A percentile compares a stretch with the other conserved stretches of the same genome.
These are phyloP conservation scores for Salix exigua DNA, from an alignment of 345 rosid species.

Conservation along the genomic window DNA sequence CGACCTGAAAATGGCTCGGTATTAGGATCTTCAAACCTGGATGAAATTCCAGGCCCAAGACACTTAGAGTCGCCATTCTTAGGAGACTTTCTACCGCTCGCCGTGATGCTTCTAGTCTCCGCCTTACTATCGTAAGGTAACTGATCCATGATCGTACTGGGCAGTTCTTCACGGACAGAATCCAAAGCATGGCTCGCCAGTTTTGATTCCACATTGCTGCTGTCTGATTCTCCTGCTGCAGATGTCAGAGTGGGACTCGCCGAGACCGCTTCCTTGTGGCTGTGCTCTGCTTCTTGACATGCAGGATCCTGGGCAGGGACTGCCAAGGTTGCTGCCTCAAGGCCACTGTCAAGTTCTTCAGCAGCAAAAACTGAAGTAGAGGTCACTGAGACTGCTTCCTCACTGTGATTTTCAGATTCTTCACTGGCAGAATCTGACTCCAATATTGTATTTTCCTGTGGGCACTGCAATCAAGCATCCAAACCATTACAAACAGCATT, in stretches of 20 bases:
- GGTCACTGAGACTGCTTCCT: constrained; percentile 8
- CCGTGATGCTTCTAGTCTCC: constrained; percentile 34
- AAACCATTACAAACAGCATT: constrained; percentile 7
- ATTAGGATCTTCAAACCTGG: constrained; percentile 19
- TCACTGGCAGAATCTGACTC: constrained; percentile 11
- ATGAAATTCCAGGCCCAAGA: constrained; percentile 13
- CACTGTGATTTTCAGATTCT: constrained; percentile 8
- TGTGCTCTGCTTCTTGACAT: not conserved
- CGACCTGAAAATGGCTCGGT: constrained; percentile 28
- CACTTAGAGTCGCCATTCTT: constrained; percentile 12
- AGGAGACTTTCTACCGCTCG: constrained; percentile 16
- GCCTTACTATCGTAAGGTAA: constrained; percentile 15
- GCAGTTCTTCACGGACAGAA: not conserved
- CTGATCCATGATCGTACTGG: constrained; percentile 6
- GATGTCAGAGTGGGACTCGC: not conserved
- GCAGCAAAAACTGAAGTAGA: constrained; percentile 12
- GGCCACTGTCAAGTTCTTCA: constrained; percentile 7
- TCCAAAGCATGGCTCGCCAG: not conserved
- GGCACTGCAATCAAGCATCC: constrained; percentile 26
- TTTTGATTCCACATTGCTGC: constrained; percentile 5
- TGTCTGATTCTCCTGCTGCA: constrained; percentile 4
- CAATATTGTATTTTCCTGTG: constrained; percentile 11
- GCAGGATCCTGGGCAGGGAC: not conserved
- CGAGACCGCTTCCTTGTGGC: not conserved
- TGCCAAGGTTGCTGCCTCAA: not conserved